phyloP scores from a whole-genome alignment of 2,329 filamentous ascomycete genomes.

The Periconia sp. region DNA sequence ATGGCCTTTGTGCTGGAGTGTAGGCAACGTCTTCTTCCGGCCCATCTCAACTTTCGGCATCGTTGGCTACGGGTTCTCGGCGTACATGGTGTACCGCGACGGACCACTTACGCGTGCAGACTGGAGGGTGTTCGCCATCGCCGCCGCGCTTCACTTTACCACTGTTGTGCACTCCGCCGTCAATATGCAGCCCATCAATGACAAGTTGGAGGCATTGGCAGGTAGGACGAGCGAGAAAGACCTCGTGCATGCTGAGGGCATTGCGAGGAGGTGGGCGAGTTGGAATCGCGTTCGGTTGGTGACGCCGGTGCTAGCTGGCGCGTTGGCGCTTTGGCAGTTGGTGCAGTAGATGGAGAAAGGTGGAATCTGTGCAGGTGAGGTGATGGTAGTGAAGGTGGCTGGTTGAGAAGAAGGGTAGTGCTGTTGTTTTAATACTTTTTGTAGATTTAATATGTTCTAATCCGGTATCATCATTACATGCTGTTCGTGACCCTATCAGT shows the following conservation, averaged over 20 bases:
- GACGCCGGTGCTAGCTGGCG: conserved; percentile 38
- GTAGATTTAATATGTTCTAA: no score
- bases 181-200: conserved; percentile 56
- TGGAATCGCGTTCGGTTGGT: conserved; percentile 40
- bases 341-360: conserved; percentile 14
- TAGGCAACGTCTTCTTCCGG: conserved; percentile 55
- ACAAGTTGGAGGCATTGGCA: conserved; percentile 48
- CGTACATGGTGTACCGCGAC: conserved; percentile 40
- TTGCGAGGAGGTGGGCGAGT: conserved; percentile 40
- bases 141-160: conserved; percentile 49
- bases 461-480: no score
- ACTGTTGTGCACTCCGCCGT: conserved; percentile 53
- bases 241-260: conserved; percentile 30
- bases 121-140: conserved; percentile 49
- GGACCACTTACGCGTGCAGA: conserved; percentile 40
- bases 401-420: background rate
- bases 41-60: conserved; percentile 54
- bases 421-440: no score
- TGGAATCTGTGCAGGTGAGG: background rate
- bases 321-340: conserved; percentile 36
- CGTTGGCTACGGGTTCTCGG: conserved; percentile 51
- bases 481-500: no score
- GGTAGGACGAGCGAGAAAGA: conserved; percentile 35
- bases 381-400: background rate
- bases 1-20: conserved; percentile 55